Base-by-base conservation (phyloP, 2,329 filamentous ascomycete genomes). In the Ceratocystis colombiana region DNA sequence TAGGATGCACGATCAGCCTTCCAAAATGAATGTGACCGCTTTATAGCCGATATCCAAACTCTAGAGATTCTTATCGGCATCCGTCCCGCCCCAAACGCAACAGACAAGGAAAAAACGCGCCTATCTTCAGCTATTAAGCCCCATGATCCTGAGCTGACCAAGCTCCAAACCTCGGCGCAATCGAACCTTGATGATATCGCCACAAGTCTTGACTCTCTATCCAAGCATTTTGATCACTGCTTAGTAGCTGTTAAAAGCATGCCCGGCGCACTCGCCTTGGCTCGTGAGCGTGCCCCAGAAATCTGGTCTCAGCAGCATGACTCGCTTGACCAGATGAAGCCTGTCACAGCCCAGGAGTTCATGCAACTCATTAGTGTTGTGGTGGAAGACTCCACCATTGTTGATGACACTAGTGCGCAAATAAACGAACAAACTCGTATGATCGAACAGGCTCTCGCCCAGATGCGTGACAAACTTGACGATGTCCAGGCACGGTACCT, bases 171-270 rank as follows among this genome's bases (percentile, higher is more conserved):
- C 37, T 78, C 79, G 2, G 80, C 96, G 45, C 85, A 92, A 69
- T 80, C 80, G 15, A 86, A 93, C 70, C 92, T 92, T 0, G 86
- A 89, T 69, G 85, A 87, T 71, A 93, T 95, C 85, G 93, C 92
- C 4, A 81, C 87, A 67, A 81, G 90, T 4, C 82, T 97, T 1
- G 84, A 90, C 66, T 90, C 88, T 0, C 79, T 97, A 3, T 91
- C 90, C 6, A 84, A 83, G 30, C 93, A 97, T 76, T 96, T 96
- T 73, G 93, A 97, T 74, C 84, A 96, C 70, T 96, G 93, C 74
- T 89, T 96, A 15, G 93, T 88, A 0, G 93, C 93, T 0, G 87
- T 96, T 55, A 89, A 91, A 68, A 90, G 93, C 63, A 96, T 92
- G 2, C 91, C 96, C 76, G 88, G 88, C 37, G 88, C 87, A 4